These are phyloP conservation scores for Elongisporangium anandrum DNA, from an alignment of 352 stramenopile genomes.

Conservation along the genomic window DNA sequence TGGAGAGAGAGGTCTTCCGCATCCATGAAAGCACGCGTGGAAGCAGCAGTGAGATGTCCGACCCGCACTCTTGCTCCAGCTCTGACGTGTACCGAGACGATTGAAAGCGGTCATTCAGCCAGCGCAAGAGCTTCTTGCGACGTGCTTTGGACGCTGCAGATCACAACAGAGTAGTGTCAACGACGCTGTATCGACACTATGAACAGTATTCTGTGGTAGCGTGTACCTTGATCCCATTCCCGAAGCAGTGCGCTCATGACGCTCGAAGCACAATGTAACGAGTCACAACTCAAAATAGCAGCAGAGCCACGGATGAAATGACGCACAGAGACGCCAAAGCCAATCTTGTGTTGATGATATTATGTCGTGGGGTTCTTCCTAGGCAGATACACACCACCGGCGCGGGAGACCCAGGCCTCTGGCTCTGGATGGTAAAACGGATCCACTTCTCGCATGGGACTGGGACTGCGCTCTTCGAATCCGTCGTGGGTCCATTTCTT, in stretches of 20 bases:
- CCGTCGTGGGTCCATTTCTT: slow-evolving; percentile 66
- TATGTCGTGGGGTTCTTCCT: slow-evolving; percentile 20
- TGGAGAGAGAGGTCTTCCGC: slow-evolving; percentile 25
- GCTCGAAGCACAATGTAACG: not conserved
- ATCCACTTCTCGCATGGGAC: slow-evolving; percentile 49
- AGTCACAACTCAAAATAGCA: not conserved
- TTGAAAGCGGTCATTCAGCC: slow-evolving; percentile 32
- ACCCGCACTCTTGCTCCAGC: slow-evolving; percentile 40
- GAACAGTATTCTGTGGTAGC: no score
- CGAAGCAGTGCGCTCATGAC: slow-evolving; percentile 39
- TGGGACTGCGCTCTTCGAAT: slow-evolving; percentile 73
- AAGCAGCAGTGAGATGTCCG: slow-evolving; percentile 48
- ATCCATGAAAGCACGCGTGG: slow-evolving; percentile 65
- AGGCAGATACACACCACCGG: slow-evolving; percentile 75
- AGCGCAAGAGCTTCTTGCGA: slow-evolving; percentile 51
- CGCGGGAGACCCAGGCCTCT: slow-evolving; percentile 68
- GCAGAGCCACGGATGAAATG: not conserved
- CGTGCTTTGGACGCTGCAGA: slow-evolving; percentile 36
- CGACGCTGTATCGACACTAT: no score
- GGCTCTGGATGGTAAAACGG: slow-evolving; percentile 67
- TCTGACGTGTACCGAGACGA: slow-evolving; percentile 4
- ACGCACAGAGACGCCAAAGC: no score
- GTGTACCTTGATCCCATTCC: slow-evolving; percentile 69
- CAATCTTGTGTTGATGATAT: not conserved
- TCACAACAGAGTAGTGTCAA: no score